phyloP scores from a whole-genome alignment of 768 basidiomycete genomes.

The Xerocomus spinulosus region DNA sequence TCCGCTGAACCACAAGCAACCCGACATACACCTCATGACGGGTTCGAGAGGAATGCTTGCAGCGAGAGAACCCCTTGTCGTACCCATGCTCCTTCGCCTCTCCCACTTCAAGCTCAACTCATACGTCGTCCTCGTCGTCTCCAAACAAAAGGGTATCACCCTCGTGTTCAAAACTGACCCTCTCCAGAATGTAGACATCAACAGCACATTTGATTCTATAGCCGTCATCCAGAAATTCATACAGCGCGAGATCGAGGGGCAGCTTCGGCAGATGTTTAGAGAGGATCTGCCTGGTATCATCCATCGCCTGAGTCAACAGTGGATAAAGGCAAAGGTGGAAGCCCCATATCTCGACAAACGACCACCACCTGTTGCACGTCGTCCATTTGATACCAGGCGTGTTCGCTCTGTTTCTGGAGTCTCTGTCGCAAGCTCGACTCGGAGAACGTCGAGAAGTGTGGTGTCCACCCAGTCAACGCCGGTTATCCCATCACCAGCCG shows the following conservation, averaged over 20 bases:
- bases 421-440: conserved; percentile 35
- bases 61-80: conserved; percentile 91
- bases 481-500: conserved; percentile 15
- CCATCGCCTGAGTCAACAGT: conserved; percentile 90
- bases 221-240: conserved; percentile 98
- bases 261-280: conserved; percentile 95
- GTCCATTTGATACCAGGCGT: conserved; percentile 34
- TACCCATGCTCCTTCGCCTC: conserved; percentile 96
- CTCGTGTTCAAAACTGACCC: conserved; percentile 99
- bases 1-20: conserved; percentile 88
- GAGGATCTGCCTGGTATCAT: conserved; percentile 97
- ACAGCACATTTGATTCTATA: conserved; percentile 96
- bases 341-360: conserved; percentile 75
- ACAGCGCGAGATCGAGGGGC: conserved; percentile 94
- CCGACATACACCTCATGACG: conserved; percentile 82
- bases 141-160: conserved; percentile 96
- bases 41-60: conserved; percentile 86
- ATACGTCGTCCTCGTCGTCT: conserved; percentile 96
- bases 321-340: conserved; percentile 93
- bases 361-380: conserved; percentile 34
- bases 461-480: conserved; percentile 20
- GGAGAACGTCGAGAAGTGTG: conserved; percentile 21
- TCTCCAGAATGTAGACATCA: conserved; percentile 95
- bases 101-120: conserved; percentile 93
- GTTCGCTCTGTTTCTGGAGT: conserved; percentile 40